Percentiles rank a stretch among this genome's conserved stretches.
Conservation (phyloP, 768 basidiomycete species). For the Cystofilobasidium ferigula region DNA sequence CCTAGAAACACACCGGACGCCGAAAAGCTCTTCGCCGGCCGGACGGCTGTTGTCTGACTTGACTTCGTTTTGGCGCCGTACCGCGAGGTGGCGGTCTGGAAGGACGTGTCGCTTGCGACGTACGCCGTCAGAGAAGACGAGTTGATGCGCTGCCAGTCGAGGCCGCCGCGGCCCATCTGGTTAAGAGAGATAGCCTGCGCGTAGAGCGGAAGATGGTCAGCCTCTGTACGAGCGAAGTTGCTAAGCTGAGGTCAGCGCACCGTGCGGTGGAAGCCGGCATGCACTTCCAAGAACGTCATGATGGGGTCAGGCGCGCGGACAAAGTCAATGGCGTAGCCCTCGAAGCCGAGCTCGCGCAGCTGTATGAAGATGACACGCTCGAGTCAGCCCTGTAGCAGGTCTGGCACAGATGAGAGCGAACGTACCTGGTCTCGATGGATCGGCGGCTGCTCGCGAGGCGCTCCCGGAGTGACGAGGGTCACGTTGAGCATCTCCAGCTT, state of each 20-base stretch:
- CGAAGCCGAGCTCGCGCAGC: slow-evolving; percentile 56
- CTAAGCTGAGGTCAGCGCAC: slow-evolving; percentile 41
- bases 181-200: slow-evolving; percentile 14
- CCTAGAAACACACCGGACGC: slow-evolving; percentile 1
- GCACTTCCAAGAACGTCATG: slow-evolving; percentile 55
- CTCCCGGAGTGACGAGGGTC: slow-evolving; percentile 18
- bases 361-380: slow-evolving; percentile 33
- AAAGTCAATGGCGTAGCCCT: slow-evolving; percentile 72
- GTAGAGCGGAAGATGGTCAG: neutral
- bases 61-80: slow-evolving; percentile 22
- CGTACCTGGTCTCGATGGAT: slow-evolving; percentile 20
- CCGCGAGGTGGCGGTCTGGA: slow-evolving; percentile 13
- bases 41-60: slow-evolving; percentile 4
- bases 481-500: slow-evolving; percentile 17
- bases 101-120: slow-evolving; percentile 17
- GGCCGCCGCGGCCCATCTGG: slow-evolving; percentile 7
- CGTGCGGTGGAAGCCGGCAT: slow-evolving; percentile 58
- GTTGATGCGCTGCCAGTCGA: slow-evolving; percentile 12
- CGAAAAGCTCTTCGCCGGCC: slow-evolving; percentile 17
- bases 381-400: neutral
- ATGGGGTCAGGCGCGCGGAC: slow-evolving; percentile 66
- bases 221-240: neutral
- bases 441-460: neutral
- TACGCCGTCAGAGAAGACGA: slow-evolving; percentile 5
- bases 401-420: neutral